Evolutionary conservation across 2,329 filamentous ascomycete genomes (phyloP).

Genomic region (Hymenoscyphus linearis): DNA sequence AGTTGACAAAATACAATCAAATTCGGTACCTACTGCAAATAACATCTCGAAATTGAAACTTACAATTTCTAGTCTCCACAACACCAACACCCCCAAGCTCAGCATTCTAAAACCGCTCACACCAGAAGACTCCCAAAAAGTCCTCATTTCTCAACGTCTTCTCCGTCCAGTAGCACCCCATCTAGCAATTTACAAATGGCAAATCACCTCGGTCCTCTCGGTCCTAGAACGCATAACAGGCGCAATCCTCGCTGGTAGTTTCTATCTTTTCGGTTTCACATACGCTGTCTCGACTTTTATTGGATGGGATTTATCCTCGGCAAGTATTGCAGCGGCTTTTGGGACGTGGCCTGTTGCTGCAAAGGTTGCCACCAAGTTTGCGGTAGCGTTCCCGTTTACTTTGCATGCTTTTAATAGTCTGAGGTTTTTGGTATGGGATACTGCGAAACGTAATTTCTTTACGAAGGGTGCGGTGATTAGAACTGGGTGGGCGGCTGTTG

Average conservation of each 20-base stretch:
- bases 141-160: conserved; percentile 64
- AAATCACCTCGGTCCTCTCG: conserved; percentile 63
- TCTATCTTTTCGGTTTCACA: conserved; percentile 62
- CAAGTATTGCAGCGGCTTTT: conserved; percentile 58
- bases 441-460: not conserved
- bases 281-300: conserved; percentile 61
- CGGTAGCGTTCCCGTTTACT: not conserved
- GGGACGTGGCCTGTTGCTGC: conserved; percentile 40
- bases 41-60: not conserved
- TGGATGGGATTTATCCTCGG: conserved; percentile 63
- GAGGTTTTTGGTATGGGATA: not conserved
- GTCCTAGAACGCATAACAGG: conserved; percentile 61
- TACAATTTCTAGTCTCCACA: not conserved
- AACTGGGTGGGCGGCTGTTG: not conserved
- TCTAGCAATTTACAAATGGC: conserved; percentile 63
- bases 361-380: not conserved
- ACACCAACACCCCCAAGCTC: not conserved
- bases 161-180: conserved; percentile 64
- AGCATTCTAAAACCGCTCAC: conserved; percentile 30
- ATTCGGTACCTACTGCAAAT: not conserved
- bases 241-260: conserved; percentile 49
- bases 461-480: not conserved
- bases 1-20: not conserved
- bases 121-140: conserved; percentile 40
- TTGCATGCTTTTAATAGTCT: not conserved